A percentile compares a stretch with the other conserved stretches of the same genome.
phyloP scores from a whole-genome alignment of 2,329 filamentous ascomycete species.

The Cordyceps pruinosa region DNA sequence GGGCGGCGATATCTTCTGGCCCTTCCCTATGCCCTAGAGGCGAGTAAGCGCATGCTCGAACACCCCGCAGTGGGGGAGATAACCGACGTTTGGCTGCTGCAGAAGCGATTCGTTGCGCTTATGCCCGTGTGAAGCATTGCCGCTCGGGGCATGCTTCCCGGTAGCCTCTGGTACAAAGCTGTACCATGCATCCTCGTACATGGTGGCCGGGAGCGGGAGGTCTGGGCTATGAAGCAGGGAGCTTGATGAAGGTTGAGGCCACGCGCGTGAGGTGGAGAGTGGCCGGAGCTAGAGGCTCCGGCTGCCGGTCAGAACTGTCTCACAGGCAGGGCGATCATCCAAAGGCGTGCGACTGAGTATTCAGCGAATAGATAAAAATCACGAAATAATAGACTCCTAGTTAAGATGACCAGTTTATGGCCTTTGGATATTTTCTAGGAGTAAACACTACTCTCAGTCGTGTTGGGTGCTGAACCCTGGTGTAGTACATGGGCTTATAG shows the following conservation, averaged over 20 bases:
- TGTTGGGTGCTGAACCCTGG: too few species aligned
- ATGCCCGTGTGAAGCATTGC: constrained; percentile 44
- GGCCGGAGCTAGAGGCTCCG: constrained; percentile 6
- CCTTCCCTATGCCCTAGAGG: constrained; percentile 46
- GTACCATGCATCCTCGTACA: constrained; percentile 85
- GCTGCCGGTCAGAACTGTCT: neutral
- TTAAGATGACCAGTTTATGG: too few species aligned
- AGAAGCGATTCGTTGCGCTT: constrained; percentile 64
- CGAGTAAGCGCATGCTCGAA: constrained; percentile 16
- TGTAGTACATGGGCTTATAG: too few species aligned
- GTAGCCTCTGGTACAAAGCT: constrained; percentile 61
- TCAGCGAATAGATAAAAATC: too few species aligned
- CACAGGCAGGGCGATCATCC: neutral
- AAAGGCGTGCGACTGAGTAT: neutral
- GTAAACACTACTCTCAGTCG: too few species aligned
- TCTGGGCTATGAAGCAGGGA: constrained; percentile 9
- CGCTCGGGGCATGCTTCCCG: constrained; percentile 40
- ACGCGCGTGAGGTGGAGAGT: constrained; percentile 2
- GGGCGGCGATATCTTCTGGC: constrained; percentile 44
- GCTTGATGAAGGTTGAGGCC: constrained; percentile 12
- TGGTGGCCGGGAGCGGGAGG: constrained; percentile 26
- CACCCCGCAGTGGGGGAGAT: constrained; percentile 9
- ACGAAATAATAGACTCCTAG: too few species aligned
- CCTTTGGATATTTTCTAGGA: too few species aligned
- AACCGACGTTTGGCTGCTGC: constrained; percentile 55